Percentiles rank a stretch among this genome's conserved stretches.
These are phyloP conservation scores for Phytophthora capsici DNA, from an alignment of 352 stramenopile genomes.

Conservation along the genomic window DNA sequence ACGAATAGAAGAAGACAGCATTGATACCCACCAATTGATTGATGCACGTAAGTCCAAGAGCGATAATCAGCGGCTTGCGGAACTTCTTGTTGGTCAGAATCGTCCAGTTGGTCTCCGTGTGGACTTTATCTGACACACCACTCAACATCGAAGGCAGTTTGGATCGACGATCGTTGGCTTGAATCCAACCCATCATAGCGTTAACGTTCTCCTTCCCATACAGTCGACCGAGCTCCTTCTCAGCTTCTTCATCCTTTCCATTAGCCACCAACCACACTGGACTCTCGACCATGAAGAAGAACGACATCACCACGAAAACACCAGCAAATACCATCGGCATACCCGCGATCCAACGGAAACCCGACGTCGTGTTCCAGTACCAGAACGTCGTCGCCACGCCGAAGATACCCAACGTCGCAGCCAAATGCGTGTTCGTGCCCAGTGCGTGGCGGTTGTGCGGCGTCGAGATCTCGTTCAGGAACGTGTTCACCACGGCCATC, in stretches of 20 bases:
- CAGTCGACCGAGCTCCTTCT: conserved; percentile 30
- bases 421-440: conserved; percentile 48
- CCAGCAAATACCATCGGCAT: conserved; percentile 43
- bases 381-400: conserved; percentile 56
- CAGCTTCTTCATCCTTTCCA: conserved; percentile 31
- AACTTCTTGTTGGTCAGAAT: conserved; percentile 37
- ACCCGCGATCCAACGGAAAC: conserved; percentile 61
- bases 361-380: conserved; percentile 44
- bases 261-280: conserved; percentile 53
- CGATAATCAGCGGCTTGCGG: conserved; percentile 47
- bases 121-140: neutral
- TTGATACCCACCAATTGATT: conserved; percentile 74
- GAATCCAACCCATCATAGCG: conserved; percentile 40
- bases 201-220: conserved; percentile 47
- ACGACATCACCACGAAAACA: conserved; percentile 33
- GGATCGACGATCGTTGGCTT: conserved; percentile 25
- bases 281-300: conserved; percentile 51
- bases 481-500: conserved; percentile 46
- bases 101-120: conserved; percentile 24
- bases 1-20: conserved; percentile 73
- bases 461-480: conserved; percentile 56
- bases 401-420: conserved; percentile 51
- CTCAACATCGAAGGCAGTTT: conserved; percentile 35
- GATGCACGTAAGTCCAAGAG: conserved; percentile 46
- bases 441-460: conserved; percentile 45